Base-by-base conservation (phyloP, 139 green algal genomes). In the Micractinium conductrix region DNA sequence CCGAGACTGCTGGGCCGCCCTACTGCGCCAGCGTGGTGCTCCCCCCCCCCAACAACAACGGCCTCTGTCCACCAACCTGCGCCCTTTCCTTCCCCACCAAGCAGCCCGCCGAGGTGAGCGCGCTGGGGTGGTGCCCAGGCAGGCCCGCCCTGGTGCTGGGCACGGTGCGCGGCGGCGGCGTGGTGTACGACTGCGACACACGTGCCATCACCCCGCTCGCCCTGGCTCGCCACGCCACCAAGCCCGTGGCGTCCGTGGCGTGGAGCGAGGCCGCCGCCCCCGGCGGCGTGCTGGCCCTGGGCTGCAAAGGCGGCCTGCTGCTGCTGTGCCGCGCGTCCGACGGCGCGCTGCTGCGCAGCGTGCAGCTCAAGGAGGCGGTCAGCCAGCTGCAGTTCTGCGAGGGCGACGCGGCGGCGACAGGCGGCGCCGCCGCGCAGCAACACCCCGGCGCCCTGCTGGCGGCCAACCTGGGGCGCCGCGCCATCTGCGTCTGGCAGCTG, bases 91-190 rank as follows among this genome's bases (percentile, higher is more conserved):
- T 30, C 14, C 42, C 33, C n/a, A n/a, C n/a, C n/a, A n/a, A n/a
- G n/a, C 71, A 94, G 90, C 86, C 88, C 2, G 87, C 95, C 74
- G 93, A 95, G 84, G 87, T 93, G 24, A 87, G 80, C 4, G 82
- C 86, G 28, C 53, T 96, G 68, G 43, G 70, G 4, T 96, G 93
- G 93, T 88, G 83, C 33, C 83, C 78, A 33, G 90, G 73, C 24
- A 80, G 80, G 35, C 81, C 87, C 76, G 89, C 91, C 50, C 90
- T 97, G 48, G 89, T 88, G 6, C 78, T 95, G n/a, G 94, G 91
- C 50, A 96, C 93, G 1, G 88, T 67, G 79, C 95, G 94, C 84
- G 94, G 94, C 79, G 93, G 93, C 71, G 86, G 94, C 58, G 62
- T 97, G 44, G 87, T 96, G 19, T 96, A 94, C 88, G 92, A 95